Conservation (phyloP, 768 basidiomycete species). For the Termitomyces bulborhizus region DNA sequence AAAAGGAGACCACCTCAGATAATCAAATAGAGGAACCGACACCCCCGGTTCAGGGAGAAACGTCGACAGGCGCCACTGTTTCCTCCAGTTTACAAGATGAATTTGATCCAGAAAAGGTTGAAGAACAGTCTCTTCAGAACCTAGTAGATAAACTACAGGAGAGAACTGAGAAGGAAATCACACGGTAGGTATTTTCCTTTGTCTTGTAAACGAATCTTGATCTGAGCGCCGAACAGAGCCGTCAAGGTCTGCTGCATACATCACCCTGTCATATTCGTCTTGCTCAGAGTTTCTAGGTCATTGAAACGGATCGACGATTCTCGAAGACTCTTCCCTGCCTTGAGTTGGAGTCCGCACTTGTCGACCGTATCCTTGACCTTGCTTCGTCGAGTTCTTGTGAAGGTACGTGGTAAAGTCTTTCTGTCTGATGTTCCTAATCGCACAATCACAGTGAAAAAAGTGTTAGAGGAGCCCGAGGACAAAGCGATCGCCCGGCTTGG, state of each 20-base stretch:
- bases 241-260: slow-evolving; percentile 25
- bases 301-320: slow-evolving; percentile 77
- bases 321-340: slow-evolving; percentile 57
- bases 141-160: slow-evolving; percentile 83
- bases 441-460: slow-evolving; percentile 23
- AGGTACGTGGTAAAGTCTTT: slow-evolving; percentile 15
- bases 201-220: background rate
- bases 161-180: slow-evolving; percentile 82
- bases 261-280: background rate
- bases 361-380: slow-evolving; percentile 55
- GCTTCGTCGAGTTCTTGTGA: slow-evolving; percentile 30
- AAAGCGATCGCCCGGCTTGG: slow-evolving; percentile 67
- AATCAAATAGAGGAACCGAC: slow-evolving; percentile 6
- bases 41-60: background rate
- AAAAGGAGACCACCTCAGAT: slow-evolving; percentile 16
- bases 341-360: slow-evolving; percentile 53
- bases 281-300: slow-evolving; percentile 38
- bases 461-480: slow-evolving; percentile 57
- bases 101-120: slow-evolving; percentile 31
- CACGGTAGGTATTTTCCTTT: slow-evolving; percentile 36
- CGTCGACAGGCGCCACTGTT: slow-evolving; percentile 1
- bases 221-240: slow-evolving; percentile 17
- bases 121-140: slow-evolving; percentile 57
- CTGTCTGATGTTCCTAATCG: slow-evolving; percentile 9
- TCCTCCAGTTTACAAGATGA: slow-evolving; percentile 18